Evolutionary conservation across 176 grass and related monocot genomes (phyloP), one percentile per base, ranked within the genome.

Genomic region (Aechmea fasciata): DNA sequence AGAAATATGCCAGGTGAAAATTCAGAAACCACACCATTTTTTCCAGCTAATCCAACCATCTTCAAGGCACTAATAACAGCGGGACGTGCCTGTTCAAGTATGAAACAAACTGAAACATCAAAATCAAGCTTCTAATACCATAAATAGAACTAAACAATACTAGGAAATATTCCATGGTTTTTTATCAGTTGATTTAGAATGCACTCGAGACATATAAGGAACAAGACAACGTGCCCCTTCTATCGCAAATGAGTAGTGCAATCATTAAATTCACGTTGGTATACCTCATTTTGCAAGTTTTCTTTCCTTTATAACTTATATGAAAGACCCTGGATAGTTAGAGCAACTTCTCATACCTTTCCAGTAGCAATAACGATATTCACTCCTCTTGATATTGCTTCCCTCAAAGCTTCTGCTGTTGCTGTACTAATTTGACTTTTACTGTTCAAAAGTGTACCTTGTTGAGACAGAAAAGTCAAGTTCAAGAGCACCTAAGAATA

Each of bases 401-500:
- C 86, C 72, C 77, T 89, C 68, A 97, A 65, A 90, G 94, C 86
- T 84, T 90, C 84, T 64, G 94, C 94, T 71, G 85, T 97, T 28
- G 64, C 81, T 75, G 75, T 15, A 49, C 82, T 83, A 82, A 97
- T 77, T 83, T 97, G 86, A 79, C 84, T 97, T 90, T 87, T 87
- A 81, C 86, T 92, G 74, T 97, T 92, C 71, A 97, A 79, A 63
- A 97, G 84, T n/a, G 93, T 96, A 59, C 93, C 93, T 96, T 81
- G 41, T 82, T 78, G 49, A 63, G 75, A 75, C 0, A 73, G 70
- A 20, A 65, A 62, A 73, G 28, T 70, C 15, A 13, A 75, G 13
- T n/a, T 47, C 3, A 64, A 65, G 25, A 82, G 75, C 29, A 68
- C 63, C 8, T 19, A 70, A 53, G 64, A 47, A 74, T 66, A 63